Evolutionary conservation across 768 basidiomycete species (phyloP).

Genomic region (Hortiboletus flavorubellus): DNA sequence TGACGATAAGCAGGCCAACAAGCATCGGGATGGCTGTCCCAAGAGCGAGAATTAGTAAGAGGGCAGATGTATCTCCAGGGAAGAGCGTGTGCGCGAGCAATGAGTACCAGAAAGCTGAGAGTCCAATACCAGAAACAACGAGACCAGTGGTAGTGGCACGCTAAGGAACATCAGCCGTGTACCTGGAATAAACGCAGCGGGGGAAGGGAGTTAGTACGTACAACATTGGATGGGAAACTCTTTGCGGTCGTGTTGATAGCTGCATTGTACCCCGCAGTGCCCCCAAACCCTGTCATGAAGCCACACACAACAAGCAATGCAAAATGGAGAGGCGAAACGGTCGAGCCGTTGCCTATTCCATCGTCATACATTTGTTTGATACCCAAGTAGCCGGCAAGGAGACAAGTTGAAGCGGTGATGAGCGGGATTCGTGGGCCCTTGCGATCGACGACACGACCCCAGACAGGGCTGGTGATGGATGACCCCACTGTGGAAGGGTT

Average conservation of each 20-base stretch:
- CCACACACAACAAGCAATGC: conserved; percentile 55
- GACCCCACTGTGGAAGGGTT: conserved; percentile 55
- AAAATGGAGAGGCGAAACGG: conserved; percentile 44
- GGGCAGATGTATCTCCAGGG: conserved; percentile 73
- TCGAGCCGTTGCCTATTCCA: conserved; percentile 39
- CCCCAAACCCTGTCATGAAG: conserved; percentile 75
- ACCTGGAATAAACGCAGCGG: background rate
- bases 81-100: conserved; percentile 67
- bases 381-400: conserved; percentile 71
- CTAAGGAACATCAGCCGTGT: conserved; percentile 34
- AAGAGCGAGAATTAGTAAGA: conserved; percentile 69
- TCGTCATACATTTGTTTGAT: conserved; percentile 66
- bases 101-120: conserved; percentile 90
- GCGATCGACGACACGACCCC: conserved; percentile 75
- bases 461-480: conserved; percentile 70
- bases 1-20: conserved; percentile 67
- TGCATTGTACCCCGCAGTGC: conserved; percentile 64
- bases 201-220: conserved; percentile 33
- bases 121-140: conserved; percentile 84
- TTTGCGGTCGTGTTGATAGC: conserved; percentile 82
- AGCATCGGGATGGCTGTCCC: conserved; percentile 82
- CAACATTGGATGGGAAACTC: conserved; percentile 68
- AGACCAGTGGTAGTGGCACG: conserved; percentile 76
- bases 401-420: conserved; percentile 50
- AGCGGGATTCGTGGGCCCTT: conserved; percentile 73